A percentile compares a stretch with the other conserved stretches of the same genome.
phyloP scores from a whole-genome alignment of 2,329 filamentous ascomycete genomes.

The Chaetomium strumarium region DNA sequence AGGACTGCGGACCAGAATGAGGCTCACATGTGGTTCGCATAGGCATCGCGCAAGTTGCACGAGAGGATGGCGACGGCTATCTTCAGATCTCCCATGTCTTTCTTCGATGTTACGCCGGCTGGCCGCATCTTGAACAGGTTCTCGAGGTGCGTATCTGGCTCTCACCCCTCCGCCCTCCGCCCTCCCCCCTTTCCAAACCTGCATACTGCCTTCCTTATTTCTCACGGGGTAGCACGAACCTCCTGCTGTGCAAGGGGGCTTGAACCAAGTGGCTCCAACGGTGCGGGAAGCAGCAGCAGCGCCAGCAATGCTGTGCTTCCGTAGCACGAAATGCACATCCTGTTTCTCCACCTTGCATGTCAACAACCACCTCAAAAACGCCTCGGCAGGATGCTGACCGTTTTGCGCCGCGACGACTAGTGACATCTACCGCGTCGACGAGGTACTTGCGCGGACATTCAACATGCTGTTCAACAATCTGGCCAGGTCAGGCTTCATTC shows the following conservation, averaged over 20 bases:
- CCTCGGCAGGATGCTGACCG: constrained; percentile 25
- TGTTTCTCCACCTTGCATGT: constrained; percentile 10
- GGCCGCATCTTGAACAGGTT: constrained; percentile 97
- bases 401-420: constrained; percentile 33
- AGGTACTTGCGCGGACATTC: constrained; percentile 92
- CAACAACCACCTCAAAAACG: constrained; percentile 6
- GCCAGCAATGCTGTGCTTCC: constrained; percentile 10
- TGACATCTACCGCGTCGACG: constrained; percentile 77
- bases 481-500: constrained; percentile 71
- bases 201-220: neutral
- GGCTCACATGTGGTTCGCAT: constrained; percentile 17
- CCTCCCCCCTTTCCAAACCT: too few relatives aligned
- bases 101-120: constrained; percentile 95
- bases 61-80: constrained; percentile 97
- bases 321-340: constrained; percentile 11
- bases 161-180: too few relatives aligned
- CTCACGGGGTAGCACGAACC: constrained; percentile 14
- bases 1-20: constrained; percentile 7
- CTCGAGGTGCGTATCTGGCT: constrained; percentile 59
- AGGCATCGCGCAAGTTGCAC: constrained; percentile 92
- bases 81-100: constrained; percentile 96
- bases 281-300: constrained; percentile 6
- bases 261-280: constrained; percentile 18
- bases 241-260: constrained; percentile 7
- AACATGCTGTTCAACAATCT: constrained; percentile 89